phyloP scores from a whole-genome alignment of 129 eudicot genomes.

The sunflower (Helianthus annuus) region DNA sequence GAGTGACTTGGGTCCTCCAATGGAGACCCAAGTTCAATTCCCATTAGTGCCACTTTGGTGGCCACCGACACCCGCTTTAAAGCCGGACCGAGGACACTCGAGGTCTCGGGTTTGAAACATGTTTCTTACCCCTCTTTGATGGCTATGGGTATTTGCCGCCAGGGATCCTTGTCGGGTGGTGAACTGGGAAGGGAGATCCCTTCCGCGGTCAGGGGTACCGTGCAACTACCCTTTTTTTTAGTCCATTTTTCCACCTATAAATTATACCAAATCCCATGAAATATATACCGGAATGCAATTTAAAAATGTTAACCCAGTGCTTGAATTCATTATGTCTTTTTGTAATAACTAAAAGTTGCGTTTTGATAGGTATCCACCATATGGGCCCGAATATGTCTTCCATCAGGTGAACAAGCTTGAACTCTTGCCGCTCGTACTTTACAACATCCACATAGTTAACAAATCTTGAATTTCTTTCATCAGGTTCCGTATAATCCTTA shows the following conservation, averaged over 20 bases:
- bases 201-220: too few species aligned
- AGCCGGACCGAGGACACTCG: too few species aligned
- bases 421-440: conserved; percentile 3
- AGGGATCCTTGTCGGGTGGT: too few species aligned
- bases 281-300: not conserved
- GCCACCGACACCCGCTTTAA: too few species aligned
- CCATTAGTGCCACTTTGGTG: too few species aligned
- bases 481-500: conserved; percentile 51
- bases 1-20: too few species aligned
- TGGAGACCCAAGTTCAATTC: too few species aligned
- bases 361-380: conserved; percentile 55
- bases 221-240: too few species aligned
- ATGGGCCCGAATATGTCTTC: conserved; percentile 55
- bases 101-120: too few species aligned
- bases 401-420: conserved; percentile 47
- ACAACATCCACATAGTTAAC: not conserved
- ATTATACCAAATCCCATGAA: not conserved
- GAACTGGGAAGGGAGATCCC: too few species aligned
- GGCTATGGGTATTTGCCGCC: too few species aligned
- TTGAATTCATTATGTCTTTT: not conserved
- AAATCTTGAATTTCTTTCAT: conserved; percentile 11
- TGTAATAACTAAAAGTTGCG: not conserved
- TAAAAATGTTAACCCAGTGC: conserved; percentile 6
- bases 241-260: not conserved
- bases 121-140: too few species aligned